Evolutionary conservation across 805 yeast species (phyloP).

Genomic region (Myxozyma neotropica): DNA sequence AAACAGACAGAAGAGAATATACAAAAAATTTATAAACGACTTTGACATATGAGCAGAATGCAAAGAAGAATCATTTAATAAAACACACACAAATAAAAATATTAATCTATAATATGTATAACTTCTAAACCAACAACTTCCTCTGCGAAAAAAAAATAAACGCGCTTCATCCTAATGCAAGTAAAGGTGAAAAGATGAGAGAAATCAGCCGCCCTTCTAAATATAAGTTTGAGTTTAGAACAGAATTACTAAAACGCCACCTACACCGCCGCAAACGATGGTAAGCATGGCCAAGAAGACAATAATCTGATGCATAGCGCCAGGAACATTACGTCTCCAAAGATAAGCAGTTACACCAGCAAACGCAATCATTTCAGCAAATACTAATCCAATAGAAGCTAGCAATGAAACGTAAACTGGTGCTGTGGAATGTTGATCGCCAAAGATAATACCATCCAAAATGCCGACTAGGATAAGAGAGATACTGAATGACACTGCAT

Average conservation of each 20-base stretch:
- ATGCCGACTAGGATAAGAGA: constrained; percentile 50
- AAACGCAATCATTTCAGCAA: constrained; percentile 49
- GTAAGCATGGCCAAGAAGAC: constrained; percentile 50
- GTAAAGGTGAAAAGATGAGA: not conserved
- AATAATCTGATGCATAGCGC: constrained; percentile 48
- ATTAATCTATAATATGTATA: not conserved
- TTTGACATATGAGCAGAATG: not conserved
- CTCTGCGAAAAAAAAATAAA: not conserved
- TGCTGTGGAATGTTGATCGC: constrained; percentile 39
- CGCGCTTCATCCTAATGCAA: not conserved
- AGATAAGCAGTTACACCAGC: constrained; percentile 51
- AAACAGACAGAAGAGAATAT: not conserved
- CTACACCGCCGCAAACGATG: constrained; percentile 49
- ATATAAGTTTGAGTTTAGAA: no score
- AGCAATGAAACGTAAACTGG: constrained; percentile 41
- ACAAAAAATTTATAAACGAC: not conserved
- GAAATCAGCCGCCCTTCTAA: no score
- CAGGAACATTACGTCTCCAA: constrained; percentile 46
- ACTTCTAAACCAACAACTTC: not conserved
- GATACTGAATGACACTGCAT: constrained; percentile 26
- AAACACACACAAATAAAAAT: not conserved
- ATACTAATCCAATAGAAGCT: constrained; percentile 44
- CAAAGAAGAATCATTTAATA: not conserved
- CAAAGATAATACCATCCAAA: constrained; percentile 49
- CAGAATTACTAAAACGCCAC: constrained; percentile 43